These are phyloP conservation scores for Phytophthora pistaciae DNA, from an alignment of 352 stramenopile genomes.

Conservation along the genomic window DNA sequence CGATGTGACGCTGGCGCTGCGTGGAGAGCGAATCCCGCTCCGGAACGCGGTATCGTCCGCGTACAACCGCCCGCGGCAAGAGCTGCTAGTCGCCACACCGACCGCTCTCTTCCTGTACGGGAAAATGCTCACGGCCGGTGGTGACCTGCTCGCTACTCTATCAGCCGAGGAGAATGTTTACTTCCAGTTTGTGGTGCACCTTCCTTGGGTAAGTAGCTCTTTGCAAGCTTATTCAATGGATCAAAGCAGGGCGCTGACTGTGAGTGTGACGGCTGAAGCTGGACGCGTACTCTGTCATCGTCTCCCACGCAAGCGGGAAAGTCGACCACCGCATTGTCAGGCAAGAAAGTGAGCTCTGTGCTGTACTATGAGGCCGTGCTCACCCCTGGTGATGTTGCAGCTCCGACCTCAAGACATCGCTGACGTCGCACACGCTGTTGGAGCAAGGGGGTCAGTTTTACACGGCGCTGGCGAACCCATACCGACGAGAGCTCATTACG, in stretches of 20 bases:
- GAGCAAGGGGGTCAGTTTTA: constrained; percentile 40
- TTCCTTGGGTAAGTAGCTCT: constrained; percentile 51
- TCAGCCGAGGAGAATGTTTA: constrained; percentile 48
- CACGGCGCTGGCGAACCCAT: constrained; percentile 47
- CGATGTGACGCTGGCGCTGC: constrained; percentile 53
- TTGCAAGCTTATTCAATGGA: background rate
- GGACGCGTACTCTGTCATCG: constrained; percentile 53
- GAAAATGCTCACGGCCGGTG: constrained; percentile 50
- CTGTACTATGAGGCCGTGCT: background rate
- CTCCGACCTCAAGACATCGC: constrained; percentile 50
- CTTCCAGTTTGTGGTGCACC: constrained; percentile 49
- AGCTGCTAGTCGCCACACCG: constrained; percentile 52
- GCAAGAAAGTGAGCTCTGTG: constrained; percentile 18
- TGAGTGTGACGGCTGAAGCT: constrained; percentile 33
- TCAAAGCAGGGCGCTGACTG: background rate
- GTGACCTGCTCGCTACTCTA: constrained; percentile 44
- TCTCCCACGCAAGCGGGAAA: constrained; percentile 27
- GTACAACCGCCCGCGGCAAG: constrained; percentile 41
- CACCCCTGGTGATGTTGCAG: constrained; percentile 15
- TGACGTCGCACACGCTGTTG: constrained; percentile 43
- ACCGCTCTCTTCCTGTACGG: constrained; percentile 52
- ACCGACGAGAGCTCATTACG: constrained; percentile 57
- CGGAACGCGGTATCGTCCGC: constrained; percentile 52
- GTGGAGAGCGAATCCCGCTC: constrained; percentile 52
- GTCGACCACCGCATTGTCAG: constrained; percentile 57